A percentile compares a stretch with the other conserved stretches of the same genome.
These are phyloP conservation scores for Pichia sp. DNA, from an alignment of 1,139 yeast genomes.

Conservation along the genomic window DNA sequence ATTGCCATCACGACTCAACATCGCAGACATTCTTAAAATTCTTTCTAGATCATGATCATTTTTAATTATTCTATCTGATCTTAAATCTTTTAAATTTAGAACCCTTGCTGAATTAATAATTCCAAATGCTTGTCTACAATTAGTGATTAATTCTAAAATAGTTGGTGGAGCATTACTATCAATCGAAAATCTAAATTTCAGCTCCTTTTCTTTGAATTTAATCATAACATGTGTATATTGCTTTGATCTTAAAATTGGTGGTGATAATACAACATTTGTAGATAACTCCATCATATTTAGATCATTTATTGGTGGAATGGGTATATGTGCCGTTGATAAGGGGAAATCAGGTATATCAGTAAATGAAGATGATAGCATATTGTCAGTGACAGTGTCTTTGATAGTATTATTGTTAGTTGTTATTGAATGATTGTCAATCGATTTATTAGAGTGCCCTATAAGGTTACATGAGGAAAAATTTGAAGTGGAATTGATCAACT, in stretches of 20 bases:
- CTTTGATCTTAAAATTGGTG: conserved; percentile 16
- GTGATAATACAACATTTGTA: background rate
- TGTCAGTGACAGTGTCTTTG: background rate
- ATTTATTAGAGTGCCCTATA: background rate
- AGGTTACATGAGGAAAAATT: background rate
- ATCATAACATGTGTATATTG: conserved; percentile 33
- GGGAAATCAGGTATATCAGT: conserved; percentile 14
- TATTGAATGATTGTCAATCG: background rate
- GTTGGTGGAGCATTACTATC: conserved; percentile 63
- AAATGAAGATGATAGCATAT: background rate
- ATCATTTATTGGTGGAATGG: conserved; percentile 14
- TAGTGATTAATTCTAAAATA: conserved; percentile 57
- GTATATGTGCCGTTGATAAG: conserved; percentile 16
- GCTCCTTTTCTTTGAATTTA: conserved; percentile 36
- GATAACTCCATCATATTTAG: background rate
- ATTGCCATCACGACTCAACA: conserved; percentile 15
- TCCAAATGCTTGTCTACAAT: conserved; percentile 63
- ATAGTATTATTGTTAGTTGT: background rate
- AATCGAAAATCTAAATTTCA: conserved; percentile 58
- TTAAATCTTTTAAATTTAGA: conserved; percentile 25
- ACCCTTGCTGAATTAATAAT: conserved; percentile 33
- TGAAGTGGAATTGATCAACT: background rate
- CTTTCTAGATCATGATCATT: conserved; percentile 27
- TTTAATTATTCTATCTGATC: conserved; percentile 19
- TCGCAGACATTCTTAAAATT: conserved; percentile 18